phyloP scores from a whole-genome alignment of 129 eudicot species.

The Oenanthe sinensis region DNA sequence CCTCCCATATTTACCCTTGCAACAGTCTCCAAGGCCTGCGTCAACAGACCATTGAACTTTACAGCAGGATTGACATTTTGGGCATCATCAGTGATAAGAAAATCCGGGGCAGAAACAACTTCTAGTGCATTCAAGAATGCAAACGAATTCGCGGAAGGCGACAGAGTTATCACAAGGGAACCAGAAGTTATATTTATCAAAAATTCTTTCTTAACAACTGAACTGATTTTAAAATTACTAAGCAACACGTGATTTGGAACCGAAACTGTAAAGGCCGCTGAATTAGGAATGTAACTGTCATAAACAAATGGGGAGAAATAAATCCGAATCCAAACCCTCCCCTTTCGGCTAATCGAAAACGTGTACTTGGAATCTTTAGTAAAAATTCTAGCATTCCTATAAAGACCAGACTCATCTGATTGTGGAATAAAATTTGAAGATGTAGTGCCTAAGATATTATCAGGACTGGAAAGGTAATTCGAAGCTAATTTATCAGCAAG shows the following conservation, averaged over 20 bases:
- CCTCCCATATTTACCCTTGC: constrained; percentile 87
- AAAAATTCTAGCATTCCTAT: constrained; percentile 64
- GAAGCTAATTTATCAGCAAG: constrained; percentile 63
- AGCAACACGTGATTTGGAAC: constrained; percentile 40
- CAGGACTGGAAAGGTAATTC: constrained; percentile 52
- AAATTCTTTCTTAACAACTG: constrained; percentile 39
- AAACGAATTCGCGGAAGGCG: constrained; percentile 46
- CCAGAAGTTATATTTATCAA: constrained; percentile 39
- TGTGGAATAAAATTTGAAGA: constrained; percentile 39
- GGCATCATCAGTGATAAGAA: constrained; percentile 57
- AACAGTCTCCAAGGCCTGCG: constrained; percentile 56
- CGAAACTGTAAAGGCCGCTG: constrained; percentile 62
- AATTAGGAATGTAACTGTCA: constrained; percentile 31
- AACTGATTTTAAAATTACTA: constrained; percentile 31
- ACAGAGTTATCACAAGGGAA: constrained; percentile 38
- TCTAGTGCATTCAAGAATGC: constrained; percentile 72
- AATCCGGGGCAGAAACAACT: constrained; percentile 69
- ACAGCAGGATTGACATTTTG: constrained; percentile 29
- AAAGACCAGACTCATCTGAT: constrained; percentile 39
- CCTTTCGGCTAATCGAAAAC: constrained; percentile 45
- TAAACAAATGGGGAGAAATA: constrained; percentile 55
- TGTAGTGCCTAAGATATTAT: constrained; percentile 48
- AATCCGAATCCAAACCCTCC: constrained; percentile 86
- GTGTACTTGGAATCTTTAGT: constrained; percentile 41
- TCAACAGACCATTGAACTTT: constrained; percentile 36